Conservation (phyloP, 2,329 filamentous ascomycete genomes). For the Penicillium brasilianum region DNA sequence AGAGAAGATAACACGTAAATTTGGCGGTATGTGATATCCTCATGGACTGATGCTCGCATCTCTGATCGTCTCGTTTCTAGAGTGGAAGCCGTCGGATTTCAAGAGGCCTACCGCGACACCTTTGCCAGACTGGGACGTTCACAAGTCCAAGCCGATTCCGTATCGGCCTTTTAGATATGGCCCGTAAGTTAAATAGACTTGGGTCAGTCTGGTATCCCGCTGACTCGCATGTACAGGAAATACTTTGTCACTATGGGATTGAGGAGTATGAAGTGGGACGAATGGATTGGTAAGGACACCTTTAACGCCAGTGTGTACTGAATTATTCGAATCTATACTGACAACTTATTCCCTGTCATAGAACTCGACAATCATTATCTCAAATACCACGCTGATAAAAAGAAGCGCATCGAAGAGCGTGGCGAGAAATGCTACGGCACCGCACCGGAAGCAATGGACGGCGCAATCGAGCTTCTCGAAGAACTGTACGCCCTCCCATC, state of each 20-base stretch:
- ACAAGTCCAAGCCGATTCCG: slow-evolving; percentile 71
- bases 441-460: slow-evolving; percentile 71
- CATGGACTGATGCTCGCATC: background rate
- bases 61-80: slow-evolving; percentile 30
- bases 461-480: slow-evolving; percentile 75
- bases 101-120: slow-evolving; percentile 63
- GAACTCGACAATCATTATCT: slow-evolving; percentile 82
- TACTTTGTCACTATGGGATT: slow-evolving; percentile 80
- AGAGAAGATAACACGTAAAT: slow-evolving; percentile 44
- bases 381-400: slow-evolving; percentile 74
- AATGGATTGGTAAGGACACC: slow-evolving; percentile 66
- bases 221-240: slow-evolving; percentile 46
- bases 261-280: slow-evolving; percentile 69
- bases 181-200: slow-evolving; percentile 50
- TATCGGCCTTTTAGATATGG: slow-evolving; percentile 81
- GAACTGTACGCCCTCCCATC: slow-evolving; percentile 58
- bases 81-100: slow-evolving; percentile 65
- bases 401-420: slow-evolving; percentile 68
- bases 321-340: background rate
- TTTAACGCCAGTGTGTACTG: background rate
- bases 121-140: slow-evolving; percentile 71
- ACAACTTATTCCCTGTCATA: slow-evolving; percentile 25
- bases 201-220: background rate
- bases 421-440: slow-evolving; percentile 71
- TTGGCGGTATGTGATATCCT: slow-evolving; percentile 51